Base-by-base conservation (phyloP, 164 flowering plant genomes). In the Vitis labrusca region DNA sequence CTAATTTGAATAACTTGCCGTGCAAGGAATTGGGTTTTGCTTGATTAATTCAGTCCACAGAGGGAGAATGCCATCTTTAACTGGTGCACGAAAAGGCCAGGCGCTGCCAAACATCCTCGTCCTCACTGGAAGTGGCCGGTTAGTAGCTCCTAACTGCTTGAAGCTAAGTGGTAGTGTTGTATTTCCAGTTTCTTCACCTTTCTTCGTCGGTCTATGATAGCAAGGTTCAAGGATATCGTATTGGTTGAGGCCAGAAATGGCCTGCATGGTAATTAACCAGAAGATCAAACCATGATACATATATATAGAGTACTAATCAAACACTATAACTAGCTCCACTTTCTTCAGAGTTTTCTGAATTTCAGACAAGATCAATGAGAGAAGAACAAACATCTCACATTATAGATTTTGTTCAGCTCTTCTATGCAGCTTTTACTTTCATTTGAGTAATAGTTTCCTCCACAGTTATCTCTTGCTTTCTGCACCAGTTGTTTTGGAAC, bases 91-190 rank as follows among this genome's bases (percentile, higher is more conserved):
- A 12, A 59, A 61, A 23, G 84, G 83, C 84, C 84, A 80, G 19
- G 82, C 80, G 12, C 82, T 78, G 1, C 84, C 86, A 17, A 74
- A 83, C 63, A 80, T 80, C 59, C 84, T 78, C 32, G 75, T 79
- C 50, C 85, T 64, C 54, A 82, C 85, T 0, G 65, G 53, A 5
- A 81, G 73, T 27, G 76, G 66, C 71, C 49, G 75, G 44, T 70
- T 69, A 1, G 78, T 77, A 2, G 0, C 49, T 6, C 84, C 83
- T 14, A 80, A 23, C 27, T 69, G 69, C 61, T 66, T 62, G 64
- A 78, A 76, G 66, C 82, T 78, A 0, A 3, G 3, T 9, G 83
- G 78, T 16, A 78, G 12, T 7, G 37, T 73, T 11, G 71, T 44
- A 59, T 63, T 71, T 17, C 57, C 52, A 6, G 47, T 50, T 50